phyloP scores from a whole-genome alignment of 2,329 filamentous ascomycete species.

The Neofusicoccum umdonicola region DNA sequence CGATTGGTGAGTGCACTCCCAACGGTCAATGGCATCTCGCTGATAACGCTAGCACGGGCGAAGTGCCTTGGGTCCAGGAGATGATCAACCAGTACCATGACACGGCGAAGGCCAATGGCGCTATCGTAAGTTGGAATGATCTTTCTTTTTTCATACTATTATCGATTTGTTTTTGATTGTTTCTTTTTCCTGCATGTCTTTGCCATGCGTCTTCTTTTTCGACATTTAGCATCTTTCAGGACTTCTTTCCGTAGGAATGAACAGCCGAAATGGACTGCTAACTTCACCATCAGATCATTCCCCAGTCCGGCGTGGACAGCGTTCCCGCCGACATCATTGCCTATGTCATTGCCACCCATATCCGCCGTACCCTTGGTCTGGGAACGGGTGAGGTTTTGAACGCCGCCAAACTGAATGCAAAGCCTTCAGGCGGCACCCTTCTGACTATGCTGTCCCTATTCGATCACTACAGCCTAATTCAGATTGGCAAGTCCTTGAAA shows the following conservation, averaged over 20 bases:
- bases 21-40: neutral
- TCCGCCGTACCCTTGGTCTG: constrained; percentile 52
- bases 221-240: no score
- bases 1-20: constrained; percentile 48
- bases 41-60: constrained; percentile 52
- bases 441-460: constrained; percentile 62
- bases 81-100: constrained; percentile 62
- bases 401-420: constrained; percentile 52
- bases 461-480: constrained; percentile 45
- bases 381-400: constrained; percentile 52
- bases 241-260: no score
- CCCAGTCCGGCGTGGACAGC: constrained; percentile 60
- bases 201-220: neutral
- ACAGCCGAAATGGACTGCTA: no score
- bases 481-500: constrained; percentile 48
- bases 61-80: constrained; percentile 62
- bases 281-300: constrained; percentile 49
- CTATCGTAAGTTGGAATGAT: constrained; percentile 49
- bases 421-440: constrained; percentile 57
- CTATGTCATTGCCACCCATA: constrained; percentile 51
- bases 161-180: neutral
- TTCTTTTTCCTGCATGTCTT: no score
- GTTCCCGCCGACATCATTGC: constrained; percentile 60
- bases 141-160: no score
- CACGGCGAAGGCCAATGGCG: constrained; percentile 57